A percentile compares a stretch with the other conserved stretches of the same genome.
phyloP scores from a whole-genome alignment of 306 rosid genomes.

The Albizia julibrissin region DNA sequence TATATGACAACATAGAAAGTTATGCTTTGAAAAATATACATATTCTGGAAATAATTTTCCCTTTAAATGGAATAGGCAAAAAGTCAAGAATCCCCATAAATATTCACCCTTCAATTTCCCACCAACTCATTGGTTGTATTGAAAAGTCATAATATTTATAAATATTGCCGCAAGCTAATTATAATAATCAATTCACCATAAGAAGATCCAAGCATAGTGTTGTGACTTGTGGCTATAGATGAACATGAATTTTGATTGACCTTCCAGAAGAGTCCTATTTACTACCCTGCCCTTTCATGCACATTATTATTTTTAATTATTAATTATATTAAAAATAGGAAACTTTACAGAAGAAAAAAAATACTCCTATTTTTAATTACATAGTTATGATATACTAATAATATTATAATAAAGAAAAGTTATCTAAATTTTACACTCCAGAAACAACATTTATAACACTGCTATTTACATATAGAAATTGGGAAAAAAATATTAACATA shows the following conservation, averaged over 20 bases:
- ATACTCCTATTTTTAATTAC: not conserved
- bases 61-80: not conserved
- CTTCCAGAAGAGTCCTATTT: conserved; percentile 32
- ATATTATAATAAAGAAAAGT: not conserved
- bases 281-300: not conserved
- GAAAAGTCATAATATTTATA: conserved; percentile 10
- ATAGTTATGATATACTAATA: not conserved
- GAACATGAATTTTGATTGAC: conserved; percentile 25
- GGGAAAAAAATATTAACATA: not conserved
- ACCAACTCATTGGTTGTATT: not conserved
- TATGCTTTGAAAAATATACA: not conserved
- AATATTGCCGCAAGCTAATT: not conserved
- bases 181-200: not conserved
- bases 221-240: conserved; percentile 7
- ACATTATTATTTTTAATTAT: not conserved
- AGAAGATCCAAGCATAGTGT: not conserved
- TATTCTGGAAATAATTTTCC: not conserved
- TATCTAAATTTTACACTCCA: not conserved
- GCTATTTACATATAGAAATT: not conserved
- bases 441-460: not conserved
- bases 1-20: too few species aligned
- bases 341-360: not conserved
- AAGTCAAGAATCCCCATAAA: not conserved
- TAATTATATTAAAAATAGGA: not conserved
- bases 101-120: not conserved